These are phyloP conservation scores for Metrosideros polymorpha DNA, from an alignment of 441 rosid species.

Conservation along the genomic window DNA sequence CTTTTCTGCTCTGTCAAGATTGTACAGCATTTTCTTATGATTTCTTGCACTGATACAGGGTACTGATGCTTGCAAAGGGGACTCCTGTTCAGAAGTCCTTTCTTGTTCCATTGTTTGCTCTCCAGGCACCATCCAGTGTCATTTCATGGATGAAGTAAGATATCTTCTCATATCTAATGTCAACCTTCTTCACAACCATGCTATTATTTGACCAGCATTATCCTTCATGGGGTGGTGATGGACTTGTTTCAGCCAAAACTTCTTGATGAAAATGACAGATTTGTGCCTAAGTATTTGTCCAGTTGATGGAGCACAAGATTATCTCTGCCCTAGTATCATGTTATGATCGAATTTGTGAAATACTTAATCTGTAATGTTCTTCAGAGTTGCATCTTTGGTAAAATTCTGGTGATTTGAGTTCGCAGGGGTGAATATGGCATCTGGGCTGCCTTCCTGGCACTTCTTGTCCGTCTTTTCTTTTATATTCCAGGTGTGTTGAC, in stretches of 20 bases:
- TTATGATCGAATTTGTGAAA: not conserved
- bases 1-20: not conserved
- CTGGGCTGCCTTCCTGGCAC: slow-evolving; percentile 76
- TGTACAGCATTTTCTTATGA: not conserved
- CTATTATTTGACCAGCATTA: not conserved
- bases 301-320: not conserved
- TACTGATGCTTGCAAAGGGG: slow-evolving; percentile 64
- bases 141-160: slow-evolving; percentile 84
- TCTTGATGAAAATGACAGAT: not conserved
- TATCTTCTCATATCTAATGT: not conserved
- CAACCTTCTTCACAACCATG: not conserved
- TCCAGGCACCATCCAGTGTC: slow-evolving; percentile 57
- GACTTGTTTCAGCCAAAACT: not conserved
- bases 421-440: slow-evolving; percentile 89
- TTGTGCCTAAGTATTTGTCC: not conserved
- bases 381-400: slow-evolving; percentile 1
- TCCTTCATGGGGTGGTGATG: not conserved
- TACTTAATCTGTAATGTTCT: not conserved
- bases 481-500: slow-evolving; percentile 55
- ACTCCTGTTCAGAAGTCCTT: slow-evolving; percentile 68
- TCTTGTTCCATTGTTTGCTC: slow-evolving; percentile 70
- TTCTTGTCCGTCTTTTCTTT: slow-evolving; percentile 82
- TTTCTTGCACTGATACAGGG: slow-evolving; percentile 24
- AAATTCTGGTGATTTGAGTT: slow-evolving; percentile 2
- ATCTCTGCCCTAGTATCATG: not conserved